Base-by-base conservation (phyloP, 345 rosid species). In the Gossypium anomalum region DNA sequence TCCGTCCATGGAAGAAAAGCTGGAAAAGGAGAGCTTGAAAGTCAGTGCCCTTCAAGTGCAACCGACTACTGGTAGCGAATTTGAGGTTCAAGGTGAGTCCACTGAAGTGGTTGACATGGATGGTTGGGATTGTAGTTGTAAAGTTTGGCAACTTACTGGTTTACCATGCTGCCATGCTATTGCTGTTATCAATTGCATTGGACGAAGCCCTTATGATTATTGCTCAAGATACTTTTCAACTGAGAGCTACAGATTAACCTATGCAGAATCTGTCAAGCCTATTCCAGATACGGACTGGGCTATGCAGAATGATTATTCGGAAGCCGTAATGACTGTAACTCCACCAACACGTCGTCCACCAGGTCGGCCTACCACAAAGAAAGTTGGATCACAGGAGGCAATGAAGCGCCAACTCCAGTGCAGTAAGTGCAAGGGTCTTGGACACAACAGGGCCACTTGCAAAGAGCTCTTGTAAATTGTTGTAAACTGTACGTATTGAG, bases 371-470 rank as follows among this genome's bases (percentile, higher is more conserved):
- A 87, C 92, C 3, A 86, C 86, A 67, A 94, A 94, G 84, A 88
- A 83, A 75, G 74, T 76, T 1, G 89, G 83, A 38, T 79, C 87
- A 7, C 88, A 82, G 38, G 97, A 90, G 57, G 85, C 84, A 75
- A 85, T 83, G 81, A 94, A 89, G 79, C 88, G 97, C 23, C 97
- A 86, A 81, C 88, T 92, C 74, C 97, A 92, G 83, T 92, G 98
- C 87, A 92, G 98, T 74, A 88, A 82, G 81, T 94, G 97, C 95
- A 92, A 92, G 83, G 97, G 97, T 75, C 89, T 88, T 38, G 97
- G 97, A 59, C 97, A 94, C 82, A 90, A 92, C 84, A 94, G 91
- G 86, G 89, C 97, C 22, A 90, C 98, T 70, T 94, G 98, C 91
- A 94, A 89, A 86, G 93, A 84, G 52, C 59, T 78, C 71, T 86